These are phyloP conservation scores for Penicillium paxilli DNA, from an alignment of 495 filamentous ascomycete species.

Conservation along the genomic window DNA sequence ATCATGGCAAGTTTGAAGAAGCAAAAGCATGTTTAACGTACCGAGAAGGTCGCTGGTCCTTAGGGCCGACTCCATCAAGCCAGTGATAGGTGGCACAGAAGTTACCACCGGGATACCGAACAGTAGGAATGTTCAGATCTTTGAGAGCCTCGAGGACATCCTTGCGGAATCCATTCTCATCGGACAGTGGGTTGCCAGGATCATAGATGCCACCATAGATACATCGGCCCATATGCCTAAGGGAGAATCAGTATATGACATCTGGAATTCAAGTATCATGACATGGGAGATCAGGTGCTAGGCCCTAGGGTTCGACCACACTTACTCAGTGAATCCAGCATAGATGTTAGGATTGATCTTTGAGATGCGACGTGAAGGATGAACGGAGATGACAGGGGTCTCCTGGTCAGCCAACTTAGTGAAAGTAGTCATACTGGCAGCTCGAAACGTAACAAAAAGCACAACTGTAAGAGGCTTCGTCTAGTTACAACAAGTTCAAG, in stretches of 20 bases:
- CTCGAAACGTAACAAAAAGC: not conserved
- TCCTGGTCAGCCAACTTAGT: conserved; percentile 60
- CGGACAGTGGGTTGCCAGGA: conserved; percentile 66
- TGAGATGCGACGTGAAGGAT: conserved; percentile 58
- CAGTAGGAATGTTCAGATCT: conserved; percentile 70
- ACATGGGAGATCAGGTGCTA: not conserved
- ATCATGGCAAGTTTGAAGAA: no score
- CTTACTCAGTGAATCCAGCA: conserved; percentile 74
- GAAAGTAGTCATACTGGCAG: conserved; percentile 62
- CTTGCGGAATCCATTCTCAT: conserved; percentile 71
- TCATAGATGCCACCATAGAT: conserved; percentile 87
- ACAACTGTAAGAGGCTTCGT: not conserved
- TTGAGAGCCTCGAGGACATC: conserved; percentile 70
- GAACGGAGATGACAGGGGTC: conserved; percentile 59
- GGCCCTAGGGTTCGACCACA: no score
- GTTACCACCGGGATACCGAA: conserved; percentile 79
- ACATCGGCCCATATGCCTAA: conserved; percentile 78
- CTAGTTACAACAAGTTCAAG: not conserved
- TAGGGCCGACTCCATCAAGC: conserved; percentile 74
- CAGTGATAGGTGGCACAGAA: conserved; percentile 83
- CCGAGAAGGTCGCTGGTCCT: conserved; percentile 59
- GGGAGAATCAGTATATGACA: not conserved
- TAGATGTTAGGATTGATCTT: conserved; percentile 74
- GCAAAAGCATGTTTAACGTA: no score
- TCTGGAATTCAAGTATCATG: not conserved